Percentiles rank a stretch among this genome's conserved stretches.
Conservation (phyloP, 495 filamentous ascomycete species). For the Neurospora cerealis region DNA sequence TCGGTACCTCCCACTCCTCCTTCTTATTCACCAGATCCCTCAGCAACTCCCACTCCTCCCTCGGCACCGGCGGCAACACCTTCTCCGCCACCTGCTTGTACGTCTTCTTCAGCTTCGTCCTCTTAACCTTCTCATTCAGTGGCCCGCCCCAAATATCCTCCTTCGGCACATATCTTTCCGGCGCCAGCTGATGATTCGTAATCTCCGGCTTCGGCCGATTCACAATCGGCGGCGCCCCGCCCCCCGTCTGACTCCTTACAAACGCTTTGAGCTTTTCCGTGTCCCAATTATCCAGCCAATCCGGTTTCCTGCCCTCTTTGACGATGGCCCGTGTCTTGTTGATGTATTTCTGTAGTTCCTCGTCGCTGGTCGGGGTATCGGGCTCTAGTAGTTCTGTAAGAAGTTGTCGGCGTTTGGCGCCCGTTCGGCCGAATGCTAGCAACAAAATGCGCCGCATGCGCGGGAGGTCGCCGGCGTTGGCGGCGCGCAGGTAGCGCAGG, state of each 20-base stretch:
- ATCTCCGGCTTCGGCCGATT: constrained; percentile 22
- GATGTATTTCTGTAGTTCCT: constrained; percentile 19
- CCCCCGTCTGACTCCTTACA: constrained; percentile 13
- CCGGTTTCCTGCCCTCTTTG: constrained; percentile 6
- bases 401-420: constrained; percentile 56
- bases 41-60: constrained; percentile 53
- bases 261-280: constrained; percentile 22
- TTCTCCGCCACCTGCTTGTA: constrained; percentile 46
- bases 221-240: not conserved
- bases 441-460: constrained; percentile 56
- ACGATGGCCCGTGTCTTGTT: not conserved
- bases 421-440: constrained; percentile 63
- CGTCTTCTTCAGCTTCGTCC: constrained; percentile 50
- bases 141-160: constrained; percentile 55
- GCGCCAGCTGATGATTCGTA: constrained; percentile 31
- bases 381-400: constrained; percentile 36
- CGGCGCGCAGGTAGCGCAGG: constrained; percentile 33
- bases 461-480: constrained; percentile 45
- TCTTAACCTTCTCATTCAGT: constrained; percentile 38
- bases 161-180: constrained; percentile 42
- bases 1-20: constrained; percentile 18
- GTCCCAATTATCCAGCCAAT: constrained; percentile 38
- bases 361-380: constrained; percentile 26
- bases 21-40: constrained; percentile 47
- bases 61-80: constrained; percentile 63